Conservation (phyloP, 2,329 filamentous ascomycete genomes). For the Monosporascus cannonballus region DNA sequence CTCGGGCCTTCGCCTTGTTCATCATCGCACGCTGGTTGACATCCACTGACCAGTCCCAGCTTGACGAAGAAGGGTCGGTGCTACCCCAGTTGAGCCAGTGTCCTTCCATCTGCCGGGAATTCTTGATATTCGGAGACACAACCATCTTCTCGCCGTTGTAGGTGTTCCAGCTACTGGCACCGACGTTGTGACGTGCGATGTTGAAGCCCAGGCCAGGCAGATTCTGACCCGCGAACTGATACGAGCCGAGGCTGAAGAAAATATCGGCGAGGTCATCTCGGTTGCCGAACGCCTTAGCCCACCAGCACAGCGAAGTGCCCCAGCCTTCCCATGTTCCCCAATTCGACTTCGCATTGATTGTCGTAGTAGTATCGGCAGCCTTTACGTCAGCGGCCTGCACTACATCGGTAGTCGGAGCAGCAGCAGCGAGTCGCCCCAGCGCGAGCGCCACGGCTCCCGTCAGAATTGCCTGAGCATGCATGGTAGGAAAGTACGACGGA, state of each 20-base stretch:
- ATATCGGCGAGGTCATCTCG: constrained; percentile 34
- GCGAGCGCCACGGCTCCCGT: background rate
- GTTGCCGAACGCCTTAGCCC: constrained; percentile 34
- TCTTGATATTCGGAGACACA: constrained; percentile 30
- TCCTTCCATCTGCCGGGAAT: constrained; percentile 33
- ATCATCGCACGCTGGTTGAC: constrained; percentile 33
- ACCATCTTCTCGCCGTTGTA: constrained; percentile 28
- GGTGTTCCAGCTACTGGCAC: constrained; percentile 31
- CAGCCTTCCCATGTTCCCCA: constrained; percentile 38
- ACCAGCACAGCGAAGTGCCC: constrained; percentile 38
- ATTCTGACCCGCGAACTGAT: constrained; percentile 19
- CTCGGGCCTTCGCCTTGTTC: constrained; percentile 28
- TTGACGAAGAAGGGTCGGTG: constrained; percentile 26
- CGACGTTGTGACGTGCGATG: constrained; percentile 38
- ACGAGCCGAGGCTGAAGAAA: constrained; percentile 32
- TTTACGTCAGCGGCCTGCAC: background rate
- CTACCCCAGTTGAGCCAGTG: constrained; percentile 34
- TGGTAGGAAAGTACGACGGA: background rate
- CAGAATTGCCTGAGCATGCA: background rate
- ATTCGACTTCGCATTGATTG: constrained; percentile 26
- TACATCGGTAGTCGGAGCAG: background rate
- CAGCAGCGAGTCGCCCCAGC: background rate
- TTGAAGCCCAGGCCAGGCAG: constrained; percentile 35
- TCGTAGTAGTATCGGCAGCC: constrained; percentile 24
- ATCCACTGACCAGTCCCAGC: constrained; percentile 36